These are phyloP conservation scores for Plasmodium fragile DNA, from an alignment of 169 alveolate genomes.

Conservation along the genomic window DNA sequence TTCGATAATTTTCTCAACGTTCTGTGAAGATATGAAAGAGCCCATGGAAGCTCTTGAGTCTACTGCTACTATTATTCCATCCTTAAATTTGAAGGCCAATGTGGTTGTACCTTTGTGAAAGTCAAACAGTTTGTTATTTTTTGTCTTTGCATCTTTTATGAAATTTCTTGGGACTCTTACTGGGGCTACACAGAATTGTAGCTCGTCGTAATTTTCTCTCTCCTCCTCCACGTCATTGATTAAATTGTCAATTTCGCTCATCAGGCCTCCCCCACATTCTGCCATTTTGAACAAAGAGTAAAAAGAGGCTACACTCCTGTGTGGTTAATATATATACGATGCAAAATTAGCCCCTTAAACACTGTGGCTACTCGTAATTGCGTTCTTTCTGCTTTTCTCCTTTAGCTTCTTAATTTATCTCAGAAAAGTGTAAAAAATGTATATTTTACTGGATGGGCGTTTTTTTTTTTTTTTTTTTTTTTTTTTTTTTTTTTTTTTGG, in stretches of 20 bases:
- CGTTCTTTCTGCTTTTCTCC: neutral
- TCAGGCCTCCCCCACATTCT: conserved; percentile 5
- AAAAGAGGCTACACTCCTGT: neutral
- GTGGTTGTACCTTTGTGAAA: conserved; percentile 98
- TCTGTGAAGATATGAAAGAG: conserved; percentile 95
- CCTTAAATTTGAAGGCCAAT: conserved; percentile 93
- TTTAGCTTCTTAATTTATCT: neutral
- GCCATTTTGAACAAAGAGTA: conserved; percentile 20
- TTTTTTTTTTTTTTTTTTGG: neutral
- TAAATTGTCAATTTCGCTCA: conserved; percentile 60
- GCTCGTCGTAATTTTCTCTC: conserved; percentile 15
- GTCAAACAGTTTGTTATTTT: conserved; percentile 61
- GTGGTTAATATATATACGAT: neutral
- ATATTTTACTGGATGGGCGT: neutral
- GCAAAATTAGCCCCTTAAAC: neutral
- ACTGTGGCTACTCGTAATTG: neutral
- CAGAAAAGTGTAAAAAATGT: neutral
- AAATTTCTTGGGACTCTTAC: conserved; percentile 62
- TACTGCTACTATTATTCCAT: conserved; percentile 98
- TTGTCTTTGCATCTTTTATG: conserved; percentile 59
- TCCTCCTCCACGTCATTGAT: conserved; percentile 56
- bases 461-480: neutral
- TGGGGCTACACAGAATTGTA: conserved; percentile 66
- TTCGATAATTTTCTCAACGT: conserved; percentile 97
- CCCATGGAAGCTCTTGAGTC: conserved; percentile 99